Percentiles rank a stretch among this genome's conserved stretches.
Evolutionary conservation across 768 basidiomycete genomes (phyloP).

Genomic region (Boletus coccyginus): DNA sequence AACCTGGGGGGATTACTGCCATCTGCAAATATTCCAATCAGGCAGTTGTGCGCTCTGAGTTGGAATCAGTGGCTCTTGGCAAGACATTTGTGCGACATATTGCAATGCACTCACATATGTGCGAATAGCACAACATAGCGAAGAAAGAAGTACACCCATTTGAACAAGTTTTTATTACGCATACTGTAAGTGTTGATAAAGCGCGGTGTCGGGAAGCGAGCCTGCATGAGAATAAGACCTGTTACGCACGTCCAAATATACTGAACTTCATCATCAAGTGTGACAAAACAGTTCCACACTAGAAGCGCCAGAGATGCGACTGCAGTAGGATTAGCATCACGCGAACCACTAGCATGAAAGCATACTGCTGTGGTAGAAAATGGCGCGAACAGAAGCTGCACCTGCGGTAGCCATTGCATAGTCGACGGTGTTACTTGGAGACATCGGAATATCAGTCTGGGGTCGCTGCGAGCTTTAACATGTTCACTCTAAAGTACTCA

Average conservation of each 20-base stretch:
- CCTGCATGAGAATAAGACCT: not conserved
- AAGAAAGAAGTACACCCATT: slow-evolving; percentile 32
- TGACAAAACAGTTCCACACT: slow-evolving; percentile 12
- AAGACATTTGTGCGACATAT: not conserved
- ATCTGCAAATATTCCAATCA: slow-evolving; percentile 6
- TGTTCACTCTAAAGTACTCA: not conserved
- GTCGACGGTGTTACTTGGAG: not conserved
- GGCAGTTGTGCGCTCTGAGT: slow-evolving; percentile 14
- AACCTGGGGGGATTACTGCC: slow-evolving; percentile 7
- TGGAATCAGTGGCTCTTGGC: not conserved
- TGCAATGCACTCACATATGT: slow-evolving; percentile 17
- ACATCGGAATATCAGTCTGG: not conserved
- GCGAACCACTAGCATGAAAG: too few relatives aligned
- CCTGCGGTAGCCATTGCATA: not conserved
- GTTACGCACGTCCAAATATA: slow-evolving; percentile 25
- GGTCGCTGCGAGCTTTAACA: not conserved
- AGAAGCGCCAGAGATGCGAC: slow-evolving; percentile 14
- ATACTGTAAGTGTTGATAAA: slow-evolving; percentile 16
- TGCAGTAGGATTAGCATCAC: slow-evolving; percentile 3
- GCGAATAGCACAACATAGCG: slow-evolving; percentile 22
- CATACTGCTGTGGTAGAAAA: slow-evolving; percentile 14
- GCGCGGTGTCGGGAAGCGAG: not conserved
- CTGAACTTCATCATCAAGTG: slow-evolving; percentile 16
- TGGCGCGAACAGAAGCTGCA: slow-evolving; percentile 1
- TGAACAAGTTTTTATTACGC: slow-evolving; percentile 18